A percentile compares a stretch with the other conserved stretches of the same genome.
Conservation (phyloP, 2,329 filamentous ascomycete genomes). For the Penicillium sp. region DNA sequence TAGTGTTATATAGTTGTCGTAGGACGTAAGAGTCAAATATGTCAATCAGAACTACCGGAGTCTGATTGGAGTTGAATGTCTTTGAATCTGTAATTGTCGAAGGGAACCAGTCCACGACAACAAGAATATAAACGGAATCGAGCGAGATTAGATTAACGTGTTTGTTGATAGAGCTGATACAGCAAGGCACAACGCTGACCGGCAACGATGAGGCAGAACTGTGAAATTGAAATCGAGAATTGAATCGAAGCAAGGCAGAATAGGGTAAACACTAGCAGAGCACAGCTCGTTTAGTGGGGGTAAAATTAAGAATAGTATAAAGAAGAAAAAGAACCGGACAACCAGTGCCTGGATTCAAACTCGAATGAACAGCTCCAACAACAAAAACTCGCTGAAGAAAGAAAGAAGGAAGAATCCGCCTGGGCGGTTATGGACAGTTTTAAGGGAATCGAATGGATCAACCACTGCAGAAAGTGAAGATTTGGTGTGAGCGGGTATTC, state of each 20-base stretch:
- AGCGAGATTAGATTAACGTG: conserved; percentile 30
- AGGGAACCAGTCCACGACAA: conserved; percentile 38
- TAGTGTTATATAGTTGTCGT: conserved; percentile 22
- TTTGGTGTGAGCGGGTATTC: conserved; percentile 10
- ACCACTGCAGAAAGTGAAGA: conserved; percentile 9
- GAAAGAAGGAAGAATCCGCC: conserved; percentile 37
- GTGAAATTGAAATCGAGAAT: conserved; percentile 19
- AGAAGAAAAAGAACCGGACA: conserved; percentile 45
- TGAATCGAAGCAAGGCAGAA: conserved; percentile 28
- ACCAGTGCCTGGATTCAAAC: conserved; percentile 41
- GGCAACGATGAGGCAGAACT: conserved; percentile 29
- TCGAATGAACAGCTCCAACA: conserved; percentile 49
- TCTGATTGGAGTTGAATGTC: not conserved
- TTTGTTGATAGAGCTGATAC: conserved; percentile 31
- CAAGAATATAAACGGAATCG: conserved; percentile 22
- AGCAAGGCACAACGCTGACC: conserved; percentile 33
- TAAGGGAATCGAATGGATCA: conserved; percentile 23
- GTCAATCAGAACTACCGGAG: conserved; percentile 33
- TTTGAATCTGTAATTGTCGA: conserved; percentile 7
- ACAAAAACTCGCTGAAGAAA: conserved; percentile 65
- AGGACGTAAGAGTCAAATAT: conserved; percentile 25
- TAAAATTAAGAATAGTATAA: conserved; percentile 31
- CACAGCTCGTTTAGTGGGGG: conserved; percentile 37
- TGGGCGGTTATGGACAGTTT: conserved; percentile 24
- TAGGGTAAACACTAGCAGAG: conserved; percentile 31